Evolutionary conservation across 768 basidiomycete genomes (phyloP), one percentile per base, ranked within the genome.

Genomic region (Tulasnella sp.): DNA sequence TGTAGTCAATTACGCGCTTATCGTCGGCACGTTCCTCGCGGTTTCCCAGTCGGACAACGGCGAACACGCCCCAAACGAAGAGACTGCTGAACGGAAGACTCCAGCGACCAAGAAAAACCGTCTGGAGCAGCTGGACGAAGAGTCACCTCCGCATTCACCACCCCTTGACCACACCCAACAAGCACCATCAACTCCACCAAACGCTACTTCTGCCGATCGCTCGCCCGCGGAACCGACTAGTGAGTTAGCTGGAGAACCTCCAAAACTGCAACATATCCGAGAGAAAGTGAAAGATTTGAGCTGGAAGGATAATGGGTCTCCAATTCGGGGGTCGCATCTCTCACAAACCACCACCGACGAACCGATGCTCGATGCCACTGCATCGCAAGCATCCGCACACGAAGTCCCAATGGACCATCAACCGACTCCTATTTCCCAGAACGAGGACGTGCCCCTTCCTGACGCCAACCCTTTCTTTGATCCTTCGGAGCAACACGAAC

Each of bases 221-320:
- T 84, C 86, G 68, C 78, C 83, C 70, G 54, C 17, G 23, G 15
- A 56, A 45, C 48, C 25, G 21, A 45, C 25, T n/a, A n/a, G 49
- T 17, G 19, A 56, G 54, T 25, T 53, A 25, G 11, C 43, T 57
- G 8, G 15, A 50, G 36, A 58, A 23, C 41, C 52, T 15, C 27
- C 54, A 14, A 86, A 84, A 72, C 79, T 84, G 58, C 77, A 82
- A 50, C 84, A 86, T 70, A 84, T 86, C 63, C 85, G 83, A 61
- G 81, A 81, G 64, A 82, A 83, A 25, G 84, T 86, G 31, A 84
- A 85, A 67, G 85, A 86, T 65, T 77, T 86, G 61, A 80, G 73
- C 65, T 84, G 83, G 84, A 74, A 75, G 66, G 80, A 77, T 57
- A 3, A 27, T 7, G 32, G 25, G 5, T 34, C 48, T 21, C 48